Evolutionary conservation across 1,284 basidiomycete species (phyloP).

Genomic region (Heterobasidion occidentale): DNA sequence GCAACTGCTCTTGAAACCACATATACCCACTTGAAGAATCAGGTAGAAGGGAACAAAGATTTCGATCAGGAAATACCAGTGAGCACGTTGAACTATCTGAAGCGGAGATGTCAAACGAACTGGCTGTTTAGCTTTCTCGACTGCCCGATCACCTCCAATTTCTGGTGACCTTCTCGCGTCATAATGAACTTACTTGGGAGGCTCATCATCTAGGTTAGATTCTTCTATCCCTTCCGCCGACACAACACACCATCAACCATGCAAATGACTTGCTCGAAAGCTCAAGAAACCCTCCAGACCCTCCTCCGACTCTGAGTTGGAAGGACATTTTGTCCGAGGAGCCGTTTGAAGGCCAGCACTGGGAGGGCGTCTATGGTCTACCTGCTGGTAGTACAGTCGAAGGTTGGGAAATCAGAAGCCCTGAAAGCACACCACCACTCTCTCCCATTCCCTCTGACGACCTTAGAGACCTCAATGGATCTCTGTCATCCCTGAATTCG

Average conservation of each 20-base stretch:
- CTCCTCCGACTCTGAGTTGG: slow-evolving; percentile 50
- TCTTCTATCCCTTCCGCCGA: slow-evolving; percentile 45
- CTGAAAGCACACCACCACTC: slow-evolving; percentile 40
- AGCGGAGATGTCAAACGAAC: not conserved
- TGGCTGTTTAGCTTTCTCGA: slow-evolving; percentile 35
- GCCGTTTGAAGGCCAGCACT: slow-evolving; percentile 72
- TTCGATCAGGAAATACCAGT: slow-evolving; percentile 63
- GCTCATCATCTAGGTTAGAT: slow-evolving; percentile 29
- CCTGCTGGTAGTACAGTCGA: slow-evolving; percentile 33
- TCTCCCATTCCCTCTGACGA: slow-evolving; percentile 36
- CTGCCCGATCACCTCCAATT: slow-evolving; percentile 66
- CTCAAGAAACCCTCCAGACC: slow-evolving; percentile 33
- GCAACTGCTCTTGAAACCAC: slow-evolving; percentile 49
- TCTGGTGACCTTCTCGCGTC: slow-evolving; percentile 36
- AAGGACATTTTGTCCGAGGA: slow-evolving; percentile 69
- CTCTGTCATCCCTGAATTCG: slow-evolving; percentile 37
- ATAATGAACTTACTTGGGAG: not conserved
- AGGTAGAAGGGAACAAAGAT: slow-evolving; percentile 40
- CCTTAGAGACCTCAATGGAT: slow-evolving; percentile 30
- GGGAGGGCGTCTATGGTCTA: slow-evolving; percentile 54
- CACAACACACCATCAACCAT: slow-evolving; percentile 34
- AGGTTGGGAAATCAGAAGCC: slow-evolving; percentile 31
- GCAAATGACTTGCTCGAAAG: slow-evolving; percentile 44
- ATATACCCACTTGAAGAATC: slow-evolving; percentile 39
- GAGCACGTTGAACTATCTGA: slow-evolving; percentile 5